phyloP scores from a whole-genome alignment of 1,284 basidiomycete genomes.

The Quambalaria eucalypti region DNA sequence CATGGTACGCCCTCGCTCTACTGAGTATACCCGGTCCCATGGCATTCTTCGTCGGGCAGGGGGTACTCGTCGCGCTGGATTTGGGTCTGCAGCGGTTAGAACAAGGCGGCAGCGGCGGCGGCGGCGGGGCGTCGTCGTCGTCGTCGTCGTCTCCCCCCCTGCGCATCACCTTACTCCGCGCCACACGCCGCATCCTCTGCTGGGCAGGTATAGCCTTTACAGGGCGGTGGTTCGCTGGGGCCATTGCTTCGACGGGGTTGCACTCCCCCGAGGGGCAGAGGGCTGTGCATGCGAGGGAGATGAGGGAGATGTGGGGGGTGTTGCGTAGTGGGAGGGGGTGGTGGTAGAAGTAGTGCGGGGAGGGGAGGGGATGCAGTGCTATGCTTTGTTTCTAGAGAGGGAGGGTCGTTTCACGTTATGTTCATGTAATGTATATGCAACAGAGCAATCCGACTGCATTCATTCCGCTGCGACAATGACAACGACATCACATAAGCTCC shows the following conservation, averaged over 20 bases:
- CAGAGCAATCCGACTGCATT: no score
- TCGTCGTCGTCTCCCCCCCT: no score
- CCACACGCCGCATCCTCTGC: neutral
- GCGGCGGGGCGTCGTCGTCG: no score
- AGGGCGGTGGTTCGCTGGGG: neutral
- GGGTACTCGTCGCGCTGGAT: neutral
- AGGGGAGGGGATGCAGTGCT: neutral
- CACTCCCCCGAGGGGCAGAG: neutral
- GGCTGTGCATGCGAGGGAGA: no score
- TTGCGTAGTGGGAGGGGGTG: neutral
- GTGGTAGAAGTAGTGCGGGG: neutral
- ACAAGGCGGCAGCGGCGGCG: neutral
- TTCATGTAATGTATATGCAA: neutral
- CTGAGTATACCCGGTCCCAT: neutral
- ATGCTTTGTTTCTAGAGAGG: neutral
- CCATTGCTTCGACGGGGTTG: neutral
- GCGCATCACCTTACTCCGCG: no score
- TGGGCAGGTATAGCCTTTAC: neutral
- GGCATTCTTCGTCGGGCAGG: slow-evolving; percentile 1
- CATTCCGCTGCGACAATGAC: no score
- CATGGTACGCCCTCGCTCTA: neutral
- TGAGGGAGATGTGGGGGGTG: no score
- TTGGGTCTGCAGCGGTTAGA: neutral
- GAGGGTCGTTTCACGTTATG: no score
- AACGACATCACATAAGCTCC: no score